These are phyloP conservation scores for Brassica incana DNA, from an alignment of 345 rosid genomes.

Conservation along the genomic window DNA sequence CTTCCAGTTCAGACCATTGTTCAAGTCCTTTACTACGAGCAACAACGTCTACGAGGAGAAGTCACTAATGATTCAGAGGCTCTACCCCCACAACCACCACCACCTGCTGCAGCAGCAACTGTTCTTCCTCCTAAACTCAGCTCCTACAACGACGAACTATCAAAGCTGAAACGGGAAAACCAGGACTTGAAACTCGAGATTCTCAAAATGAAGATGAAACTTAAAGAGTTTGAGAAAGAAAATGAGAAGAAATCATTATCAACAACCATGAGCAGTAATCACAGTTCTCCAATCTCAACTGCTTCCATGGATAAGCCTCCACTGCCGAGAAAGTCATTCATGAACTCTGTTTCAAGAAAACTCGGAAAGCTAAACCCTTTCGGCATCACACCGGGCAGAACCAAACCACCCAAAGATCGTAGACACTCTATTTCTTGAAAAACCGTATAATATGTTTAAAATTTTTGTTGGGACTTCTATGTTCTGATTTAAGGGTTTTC, in stretches of 20 bases:
- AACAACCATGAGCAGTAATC: slow-evolving; percentile 19
- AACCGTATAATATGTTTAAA: not conserved
- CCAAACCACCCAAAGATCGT: slow-evolving; percentile 68
- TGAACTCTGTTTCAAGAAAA: slow-evolving; percentile 74
- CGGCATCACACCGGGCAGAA: slow-evolving; percentile 54
- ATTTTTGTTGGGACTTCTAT: slow-evolving; percentile 27
- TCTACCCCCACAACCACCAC: slow-evolving; percentile 22
- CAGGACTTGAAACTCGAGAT: slow-evolving; percentile 83
- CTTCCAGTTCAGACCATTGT: slow-evolving; percentile 92
- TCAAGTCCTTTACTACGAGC: slow-evolving; percentile 92
- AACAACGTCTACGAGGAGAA: slow-evolving; percentile 81
- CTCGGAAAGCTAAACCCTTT: slow-evolving; percentile 82
- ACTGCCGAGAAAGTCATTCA: slow-evolving; percentile 71
- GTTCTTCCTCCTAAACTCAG: slow-evolving; percentile 47
- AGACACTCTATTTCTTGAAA: slow-evolving; percentile 87
- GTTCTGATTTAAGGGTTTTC: slow-evolving; percentile 17
- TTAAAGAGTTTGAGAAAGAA: slow-evolving; percentile 75
- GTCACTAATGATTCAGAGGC: slow-evolving; percentile 48
- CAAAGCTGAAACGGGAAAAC: slow-evolving; percentile 68
- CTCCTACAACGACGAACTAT: slow-evolving; percentile 55
- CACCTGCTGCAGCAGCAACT: slow-evolving; percentile 10
- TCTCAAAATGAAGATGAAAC: slow-evolving; percentile 76
- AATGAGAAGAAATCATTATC: slow-evolving; percentile 35
- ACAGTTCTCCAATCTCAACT: slow-evolving; percentile 34
- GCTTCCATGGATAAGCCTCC: slow-evolving; percentile 73